A percentile compares a stretch with the other conserved stretches of the same genome.
Conservation (phyloP, 2,329 filamentous ascomycete genomes). For the Knufia petricola region DNA sequence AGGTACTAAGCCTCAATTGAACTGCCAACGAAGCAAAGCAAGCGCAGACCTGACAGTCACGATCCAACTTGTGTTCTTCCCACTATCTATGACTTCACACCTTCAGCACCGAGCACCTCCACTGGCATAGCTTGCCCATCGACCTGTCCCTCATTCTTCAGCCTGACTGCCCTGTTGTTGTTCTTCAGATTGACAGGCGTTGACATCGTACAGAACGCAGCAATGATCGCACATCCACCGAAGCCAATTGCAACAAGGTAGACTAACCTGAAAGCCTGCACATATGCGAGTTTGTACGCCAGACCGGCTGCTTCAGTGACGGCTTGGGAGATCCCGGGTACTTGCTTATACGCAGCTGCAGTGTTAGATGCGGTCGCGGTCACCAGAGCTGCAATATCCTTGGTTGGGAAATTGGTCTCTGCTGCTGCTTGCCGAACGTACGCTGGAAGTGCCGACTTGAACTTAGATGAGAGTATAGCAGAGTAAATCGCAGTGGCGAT, state of each 20-base stretch:
- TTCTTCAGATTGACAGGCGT: constrained; percentile 12
- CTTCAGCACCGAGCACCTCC: too few species aligned
- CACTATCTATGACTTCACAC: too few species aligned
- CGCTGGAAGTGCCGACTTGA: constrained; percentile 6
- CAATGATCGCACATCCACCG: constrained; percentile 15
- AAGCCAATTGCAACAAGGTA: constrained; percentile 25
- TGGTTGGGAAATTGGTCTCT: constrained; percentile 29
- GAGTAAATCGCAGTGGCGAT: constrained; percentile 23
- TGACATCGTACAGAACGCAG: constrained; percentile 10
- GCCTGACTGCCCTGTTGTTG: constrained; percentile 6
- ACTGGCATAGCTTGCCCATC: too few species aligned
- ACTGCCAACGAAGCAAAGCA: too few species aligned
- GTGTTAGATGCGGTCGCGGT: constrained; percentile 27
- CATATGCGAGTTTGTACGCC: constrained; percentile 35
- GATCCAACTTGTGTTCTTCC: too few species aligned
- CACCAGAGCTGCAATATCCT: constrained; percentile 29
- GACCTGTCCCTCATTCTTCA: too few species aligned
- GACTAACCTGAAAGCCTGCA: constrained; percentile 36
- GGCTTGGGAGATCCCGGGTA: constrained; percentile 29
- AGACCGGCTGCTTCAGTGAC: constrained; percentile 28
- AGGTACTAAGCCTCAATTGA: too few species aligned
- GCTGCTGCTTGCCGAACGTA: constrained; percentile 26
- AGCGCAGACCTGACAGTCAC: too few species aligned
- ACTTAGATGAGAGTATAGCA: constrained; percentile 18
- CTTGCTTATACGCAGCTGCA: constrained; percentile 22